Percentiles rank a stretch among this genome's conserved stretches.
phyloP scores from a whole-genome alignment of 1,284 basidiomycete species.

The Ceratobasidium sp. region DNA sequence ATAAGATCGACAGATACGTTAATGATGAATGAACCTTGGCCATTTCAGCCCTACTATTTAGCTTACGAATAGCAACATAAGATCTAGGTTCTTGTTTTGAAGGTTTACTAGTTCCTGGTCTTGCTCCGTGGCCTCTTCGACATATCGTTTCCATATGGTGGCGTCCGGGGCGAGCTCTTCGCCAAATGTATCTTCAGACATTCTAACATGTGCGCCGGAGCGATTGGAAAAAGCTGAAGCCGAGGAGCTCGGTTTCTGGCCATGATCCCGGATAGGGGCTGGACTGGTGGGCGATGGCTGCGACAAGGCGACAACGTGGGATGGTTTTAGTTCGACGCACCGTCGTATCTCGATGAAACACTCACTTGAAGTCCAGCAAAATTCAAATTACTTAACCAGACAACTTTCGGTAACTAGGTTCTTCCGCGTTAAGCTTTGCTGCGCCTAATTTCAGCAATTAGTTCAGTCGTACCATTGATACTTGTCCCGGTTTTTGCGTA shows the following conservation, averaged over 20 bases:
- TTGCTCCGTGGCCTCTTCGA: slow-evolving; percentile 26
- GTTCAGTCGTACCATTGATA: not conserved
- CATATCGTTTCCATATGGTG: slow-evolving; percentile 28
- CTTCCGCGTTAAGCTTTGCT: not conserved
- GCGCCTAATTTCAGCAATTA: not conserved
- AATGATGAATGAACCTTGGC: not conserved
- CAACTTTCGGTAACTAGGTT: not conserved
- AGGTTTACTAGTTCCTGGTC: slow-evolving; percentile 19
- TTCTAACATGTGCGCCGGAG: slow-evolving; percentile 5
- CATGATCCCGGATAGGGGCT: not conserved
- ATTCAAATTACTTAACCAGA: slow-evolving; percentile 30
- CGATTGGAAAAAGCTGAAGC: not conserved
- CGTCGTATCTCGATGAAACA: not conserved
- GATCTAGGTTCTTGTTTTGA: slow-evolving; percentile 31
- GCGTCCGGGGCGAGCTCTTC: slow-evolving; percentile 32
- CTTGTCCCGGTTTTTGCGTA: not conserved
- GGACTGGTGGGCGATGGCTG: not conserved
- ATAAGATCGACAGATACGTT: not conserved
- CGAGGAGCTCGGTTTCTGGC: not conserved
- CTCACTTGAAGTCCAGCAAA: not conserved
- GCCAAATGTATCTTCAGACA: slow-evolving; percentile 12
- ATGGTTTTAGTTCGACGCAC: not conserved
- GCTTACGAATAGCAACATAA: slow-evolving; percentile 31
- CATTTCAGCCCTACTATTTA: not conserved
- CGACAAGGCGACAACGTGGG: not conserved